These are phyloP conservation scores for Mallotus japonicus DNA, from an alignment of 441 rosid species.

Conservation along the genomic window DNA sequence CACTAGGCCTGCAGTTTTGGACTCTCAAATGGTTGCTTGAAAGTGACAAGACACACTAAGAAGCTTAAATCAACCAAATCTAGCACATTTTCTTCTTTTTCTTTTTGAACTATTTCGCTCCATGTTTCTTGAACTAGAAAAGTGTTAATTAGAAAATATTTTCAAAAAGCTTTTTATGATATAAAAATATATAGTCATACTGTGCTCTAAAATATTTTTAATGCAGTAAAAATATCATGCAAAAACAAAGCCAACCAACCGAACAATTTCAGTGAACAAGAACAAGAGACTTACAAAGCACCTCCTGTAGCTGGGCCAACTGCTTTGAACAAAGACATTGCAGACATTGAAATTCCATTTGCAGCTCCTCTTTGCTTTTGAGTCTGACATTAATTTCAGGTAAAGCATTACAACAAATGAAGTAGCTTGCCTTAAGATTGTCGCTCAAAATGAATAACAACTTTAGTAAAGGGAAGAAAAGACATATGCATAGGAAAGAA, in stretches of 20 bases:
- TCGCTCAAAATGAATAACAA: neutral
- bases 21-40: no score
- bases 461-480: neutral
- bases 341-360: constrained; percentile 67
- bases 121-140: neutral
- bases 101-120: no score
- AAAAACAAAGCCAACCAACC: constrained; percentile 8
- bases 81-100: neutral
- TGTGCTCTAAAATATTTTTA: neutral
- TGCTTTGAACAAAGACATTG: constrained; percentile 73
- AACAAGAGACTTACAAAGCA: constrained; percentile 41
- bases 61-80: neutral
- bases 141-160: neutral
- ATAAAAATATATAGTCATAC: neutral
- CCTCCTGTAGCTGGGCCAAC: constrained; percentile 76
- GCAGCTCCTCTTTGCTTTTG: constrained; percentile 85
- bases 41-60: no score
- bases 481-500: neutral
- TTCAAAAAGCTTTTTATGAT: neutral
- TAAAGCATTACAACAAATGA: neutral
- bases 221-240: neutral
- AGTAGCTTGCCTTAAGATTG: neutral
- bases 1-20: no score
- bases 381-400: constrained; percentile 28
- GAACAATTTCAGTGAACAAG: neutral